Evolutionary conservation across 495 filamentous ascomycete genomes (phyloP).

Genomic region (Aspergillus homomorphus): DNA sequence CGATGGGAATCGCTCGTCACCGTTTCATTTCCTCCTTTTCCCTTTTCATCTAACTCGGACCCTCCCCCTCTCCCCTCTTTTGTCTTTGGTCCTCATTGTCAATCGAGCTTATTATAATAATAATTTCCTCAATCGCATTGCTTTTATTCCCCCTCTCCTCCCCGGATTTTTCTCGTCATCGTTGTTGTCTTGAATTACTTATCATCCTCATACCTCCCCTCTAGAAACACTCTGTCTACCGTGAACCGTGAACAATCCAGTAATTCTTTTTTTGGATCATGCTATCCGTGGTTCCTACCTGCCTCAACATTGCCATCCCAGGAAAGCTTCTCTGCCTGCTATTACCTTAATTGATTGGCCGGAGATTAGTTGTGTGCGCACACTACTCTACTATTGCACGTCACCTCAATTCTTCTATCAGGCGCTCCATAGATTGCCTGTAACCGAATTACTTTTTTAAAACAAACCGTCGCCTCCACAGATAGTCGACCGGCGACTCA

Average conservation of each 20-base stretch:
- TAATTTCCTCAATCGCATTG: slow-evolving; percentile 2
- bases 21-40: slow-evolving; percentile 10
- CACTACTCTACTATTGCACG: slow-evolving; percentile 12
- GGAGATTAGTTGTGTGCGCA: slow-evolving; percentile 2
- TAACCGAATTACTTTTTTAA: neutral
- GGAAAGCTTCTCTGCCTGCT: slow-evolving; percentile 14
- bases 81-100: neutral
- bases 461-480: neutral
- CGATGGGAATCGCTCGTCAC: slow-evolving; percentile 11
- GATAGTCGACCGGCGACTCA: neutral
- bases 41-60: slow-evolving; percentile 1
- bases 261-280: slow-evolving; percentile 19
- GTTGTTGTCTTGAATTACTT: neutral
- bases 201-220: neutral
- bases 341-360: slow-evolving; percentile 15
- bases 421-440: neutral
- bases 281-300: slow-evolving; percentile 23
- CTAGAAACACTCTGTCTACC: neutral
- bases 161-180: neutral
- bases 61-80: neutral
- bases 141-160: neutral
- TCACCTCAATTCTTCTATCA: slow-evolving; percentile 13
- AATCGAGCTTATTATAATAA: neutral
- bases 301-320: slow-evolving; percentile 5
- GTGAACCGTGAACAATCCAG: neutral